Evolutionary conservation across 768 basidiomycete genomes (phyloP), one percentile per base, ranked within the genome.

Genomic region (Podaxis carcinomalis): DNA sequence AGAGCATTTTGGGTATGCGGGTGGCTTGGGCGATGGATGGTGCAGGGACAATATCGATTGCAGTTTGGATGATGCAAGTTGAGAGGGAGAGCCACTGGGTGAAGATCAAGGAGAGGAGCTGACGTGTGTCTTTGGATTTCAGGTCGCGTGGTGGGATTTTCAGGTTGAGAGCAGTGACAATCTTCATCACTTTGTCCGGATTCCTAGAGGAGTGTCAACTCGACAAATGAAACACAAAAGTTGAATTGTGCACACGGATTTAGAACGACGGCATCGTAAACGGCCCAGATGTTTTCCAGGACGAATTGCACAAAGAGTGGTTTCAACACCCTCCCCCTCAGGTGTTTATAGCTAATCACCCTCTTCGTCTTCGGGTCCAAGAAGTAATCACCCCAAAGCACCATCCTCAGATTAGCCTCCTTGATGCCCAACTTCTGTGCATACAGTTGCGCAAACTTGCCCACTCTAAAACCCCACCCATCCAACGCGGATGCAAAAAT

Each of bases 261-360:
- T 13, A 92, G 73, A 42, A 92, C 75, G 13, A 95, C 88, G 14
- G 90, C 92, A 68, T 97, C 93, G 70, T 98, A 99, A 10, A 97
- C 90, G 14, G 92, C 90, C 95, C 96, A 99, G 25, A 99, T 82
- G 71, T 98, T 98, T 56, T 98, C 97, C 65, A 99, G 75, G 11
- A 99, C 89, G 66, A 98, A 96, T 75, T 98, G 95, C 11, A 98
- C 97, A 69, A 98, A 98, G 25, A 98, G 80, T 10, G 95, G 93
- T 76, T 98, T 98, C 70, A 98, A 74, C 52, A 84, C 81, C 46
- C 94, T 84, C 16, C 94, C 96, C 55, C 83, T 85, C 62, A 98
- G 81, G 73, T 95, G 91, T 74, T 94, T 95, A 73, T 94, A 80
- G 67, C 89, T 92, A 69, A 98, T 87, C 40, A 98, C 91, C 65